A percentile compares a stretch with the other conserved stretches of the same genome.
These are phyloP conservation scores for Brassica balearica DNA, from an alignment of 441 rosid genomes.

Conservation along the genomic window DNA sequence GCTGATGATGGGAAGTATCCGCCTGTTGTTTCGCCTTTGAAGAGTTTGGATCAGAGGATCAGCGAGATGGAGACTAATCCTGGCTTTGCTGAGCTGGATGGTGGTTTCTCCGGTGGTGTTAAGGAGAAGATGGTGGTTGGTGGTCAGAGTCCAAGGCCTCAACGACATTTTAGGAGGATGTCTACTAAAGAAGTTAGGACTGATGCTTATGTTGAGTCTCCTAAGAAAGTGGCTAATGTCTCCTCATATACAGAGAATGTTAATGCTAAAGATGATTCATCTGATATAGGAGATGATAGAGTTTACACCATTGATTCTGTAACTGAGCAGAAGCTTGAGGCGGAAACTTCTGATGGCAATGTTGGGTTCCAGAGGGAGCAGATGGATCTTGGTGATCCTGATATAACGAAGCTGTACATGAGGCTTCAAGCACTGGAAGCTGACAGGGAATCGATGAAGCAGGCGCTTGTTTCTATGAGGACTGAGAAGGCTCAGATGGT, in stretches of 20 bases:
- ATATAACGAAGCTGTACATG: constrained; percentile 78
- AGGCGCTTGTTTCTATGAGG: constrained; percentile 85
- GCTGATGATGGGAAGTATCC: constrained; percentile 78
- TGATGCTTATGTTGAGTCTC: constrained; percentile 59
- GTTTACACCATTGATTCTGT: constrained; percentile 83
- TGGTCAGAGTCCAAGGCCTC: constrained; percentile 69
- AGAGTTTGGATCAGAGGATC: constrained; percentile 71
- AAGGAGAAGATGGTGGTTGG: constrained; percentile 74
- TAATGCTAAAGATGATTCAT: constrained; percentile 50
- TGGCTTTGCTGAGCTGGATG: constrained; percentile 54
- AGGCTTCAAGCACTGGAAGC: constrained; percentile 96
- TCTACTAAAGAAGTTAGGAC: constrained; percentile 55
- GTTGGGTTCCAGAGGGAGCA: constrained; percentile 54
- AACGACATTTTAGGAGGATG: constrained; percentile 58
- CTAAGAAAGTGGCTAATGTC: constrained; percentile 63
- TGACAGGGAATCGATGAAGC: constrained; percentile 95
- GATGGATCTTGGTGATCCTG: constrained; percentile 64
- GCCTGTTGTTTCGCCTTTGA: constrained; percentile 75
- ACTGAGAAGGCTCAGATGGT: constrained; percentile 85
- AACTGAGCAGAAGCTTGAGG: constrained; percentile 39
- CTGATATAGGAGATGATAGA: constrained; percentile 73
- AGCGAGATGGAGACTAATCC: constrained; percentile 77
- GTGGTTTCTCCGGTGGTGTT: constrained; percentile 53
- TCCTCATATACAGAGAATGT: constrained; percentile 41
- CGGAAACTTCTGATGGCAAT: constrained; percentile 45